A percentile compares a stretch with the other conserved stretches of the same genome.
phyloP scores from a whole-genome alignment of 306 rosid species.

The Gynostemma pentaphyllum region DNA sequence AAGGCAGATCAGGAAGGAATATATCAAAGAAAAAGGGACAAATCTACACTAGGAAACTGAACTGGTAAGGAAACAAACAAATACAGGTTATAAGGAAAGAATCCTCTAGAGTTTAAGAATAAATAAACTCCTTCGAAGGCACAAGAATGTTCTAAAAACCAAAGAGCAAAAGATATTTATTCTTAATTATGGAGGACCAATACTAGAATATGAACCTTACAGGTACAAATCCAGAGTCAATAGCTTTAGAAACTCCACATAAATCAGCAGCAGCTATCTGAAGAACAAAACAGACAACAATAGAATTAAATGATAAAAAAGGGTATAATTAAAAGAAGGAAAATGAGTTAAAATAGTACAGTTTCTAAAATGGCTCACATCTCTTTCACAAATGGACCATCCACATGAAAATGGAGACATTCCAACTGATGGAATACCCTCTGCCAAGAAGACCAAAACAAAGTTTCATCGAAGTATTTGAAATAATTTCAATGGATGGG shows the following conservation, averaged over 20 bases:
- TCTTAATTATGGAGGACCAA: neutral
- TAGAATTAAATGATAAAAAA: neutral
- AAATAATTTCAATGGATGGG: neutral
- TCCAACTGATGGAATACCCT: slow-evolving; percentile 88
- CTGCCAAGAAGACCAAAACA: slow-evolving; percentile 31
- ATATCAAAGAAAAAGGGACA: no score
- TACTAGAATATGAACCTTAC: slow-evolving; percentile 34
- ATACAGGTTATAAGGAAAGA: neutral
- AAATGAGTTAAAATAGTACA: neutral
- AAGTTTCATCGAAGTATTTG: slow-evolving; percentile 9
- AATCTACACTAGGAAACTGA: no score
- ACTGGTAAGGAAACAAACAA: no score
- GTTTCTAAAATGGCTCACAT: slow-evolving; percentile 30
- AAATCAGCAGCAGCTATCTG: slow-evolving; percentile 69
- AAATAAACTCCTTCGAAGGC: neutral
- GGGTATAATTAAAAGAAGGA: slow-evolving; percentile 1
- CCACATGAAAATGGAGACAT: slow-evolving; percentile 94
- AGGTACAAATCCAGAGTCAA: slow-evolving; percentile 71
- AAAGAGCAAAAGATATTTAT: slow-evolving; percentile 7
- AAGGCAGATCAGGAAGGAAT: no score
- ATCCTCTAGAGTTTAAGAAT: neutral
- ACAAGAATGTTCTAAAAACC: neutral
- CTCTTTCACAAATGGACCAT: slow-evolving; percentile 61
- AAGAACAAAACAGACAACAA: slow-evolving; percentile 14
- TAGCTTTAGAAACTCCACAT: slow-evolving; percentile 48